Evolutionary conservation across 768 basidiomycete genomes (phyloP), one percentile per base, ranked within the genome.

Genomic region (Imleria badia): DNA sequence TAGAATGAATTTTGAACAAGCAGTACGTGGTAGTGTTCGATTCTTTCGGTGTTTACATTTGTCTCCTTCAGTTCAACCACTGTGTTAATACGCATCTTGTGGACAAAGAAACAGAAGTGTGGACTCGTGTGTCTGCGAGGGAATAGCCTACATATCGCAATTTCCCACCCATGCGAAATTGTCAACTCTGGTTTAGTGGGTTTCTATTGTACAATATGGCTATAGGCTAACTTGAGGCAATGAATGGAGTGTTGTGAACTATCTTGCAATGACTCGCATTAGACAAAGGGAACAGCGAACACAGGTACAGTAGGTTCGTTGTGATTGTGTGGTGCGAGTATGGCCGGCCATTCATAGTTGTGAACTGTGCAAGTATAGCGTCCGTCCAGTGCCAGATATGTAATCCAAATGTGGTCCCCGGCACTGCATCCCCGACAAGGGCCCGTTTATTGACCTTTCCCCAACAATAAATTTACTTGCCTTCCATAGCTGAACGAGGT

Each of bases 141-240:
- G 19, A 38, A 6, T 8, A 42, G 42, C n/a, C n/a, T n/a, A n/a
- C 33, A 23, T 8, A n/a, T 5, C 56, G 41, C 13, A 11, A 33
- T 10, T 13, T 36, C n/a, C 13, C 3, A n/a, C 19, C 19, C 5
- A 3, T 15, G 44, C 45, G 22, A 33, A 20, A n/a, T 20, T 19
- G 22, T 31, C 8, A 30, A 26, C 17, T 42, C 5, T 9, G n/a
- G n/a, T n/a, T n/a, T n/a, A n/a, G n/a, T n/a, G n/a, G 14, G 34
- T 26, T 48, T 50, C 42, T 46, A 63, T 63, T 63, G 60, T 54
- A 58, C 48, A 55, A 33, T 33, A 45, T 50, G 41, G 49, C 34
- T 66, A 40, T 63, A 63, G 6, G 54, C 29, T 51, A 57, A 49
- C 7, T 34, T 44, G 51, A 51, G 30, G 40, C 39, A 33, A 33